Evolutionary conservation across 441 rosid species (phyloP), one percentile per base, ranked within the genome.

Genomic region (Erysimum pusillum): DNA sequence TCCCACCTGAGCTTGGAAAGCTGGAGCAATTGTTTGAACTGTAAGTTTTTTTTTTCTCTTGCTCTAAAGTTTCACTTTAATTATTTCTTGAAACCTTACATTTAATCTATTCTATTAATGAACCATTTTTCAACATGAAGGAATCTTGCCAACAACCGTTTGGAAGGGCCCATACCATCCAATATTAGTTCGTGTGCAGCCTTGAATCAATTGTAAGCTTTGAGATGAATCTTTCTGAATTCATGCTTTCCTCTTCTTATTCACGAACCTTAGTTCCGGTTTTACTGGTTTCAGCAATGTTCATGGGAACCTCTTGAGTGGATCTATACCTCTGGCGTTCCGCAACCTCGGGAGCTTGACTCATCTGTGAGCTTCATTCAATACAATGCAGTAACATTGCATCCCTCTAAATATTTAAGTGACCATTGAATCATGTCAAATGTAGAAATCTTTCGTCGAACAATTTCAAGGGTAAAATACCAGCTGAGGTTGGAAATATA

Each of bases 1-100:
- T 96, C 70, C 99, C 99, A n/a, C 85, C 97, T 17, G 99, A 96
- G 80, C 98, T 94, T 58, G 98, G 98, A 57, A 94, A 86, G 84
- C 85, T 96, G 15, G 97, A 83, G 1, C 96, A 89, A 73, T 79
- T 96, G 81, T 96, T 93, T 77, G 99, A 96, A 79, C 81, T 96
- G 99, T 96, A 69, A 78, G 98, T 75, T 25, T 34, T 7, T 41
- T 25, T 9, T 28, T 0, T 28, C 31, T 25, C n/a, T 7, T 11
- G 1, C 51, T 65, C 14, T 45, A n/a, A 4, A 15, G 28, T 22
- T 13, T 28, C 6, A 17, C 39, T 25, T 0, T n/a, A n/a, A n/a
- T n/a, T 31, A 12, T 1, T 38, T 46, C 41, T 34, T 25, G 1
- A 4, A 22, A 20, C 74, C 0, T 34, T n/a, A 42, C 6, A 41